These are phyloP conservation scores for Microbotryum saponariae DNA, from an alignment of 1,284 basidiomycete species.

Conservation along the genomic window DNA sequence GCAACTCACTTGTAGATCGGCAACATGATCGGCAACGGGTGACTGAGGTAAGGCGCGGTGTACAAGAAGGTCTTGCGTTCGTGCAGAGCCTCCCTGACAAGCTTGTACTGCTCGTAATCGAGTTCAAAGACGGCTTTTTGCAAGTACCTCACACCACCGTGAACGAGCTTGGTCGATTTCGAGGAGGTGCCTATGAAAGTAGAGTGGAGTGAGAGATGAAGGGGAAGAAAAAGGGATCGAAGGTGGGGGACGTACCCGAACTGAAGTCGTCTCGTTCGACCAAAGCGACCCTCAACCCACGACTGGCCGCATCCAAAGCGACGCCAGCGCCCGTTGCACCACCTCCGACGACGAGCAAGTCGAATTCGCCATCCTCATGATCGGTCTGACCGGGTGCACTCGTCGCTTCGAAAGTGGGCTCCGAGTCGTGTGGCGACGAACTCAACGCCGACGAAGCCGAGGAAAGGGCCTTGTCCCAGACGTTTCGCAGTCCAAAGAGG, in stretches of 20 bases:
- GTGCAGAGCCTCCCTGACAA: constrained; percentile 85
- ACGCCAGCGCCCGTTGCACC: constrained; percentile 93
- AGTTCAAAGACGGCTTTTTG: constrained; percentile 94
- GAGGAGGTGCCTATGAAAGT: constrained; percentile 69
- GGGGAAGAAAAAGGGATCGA: background rate
- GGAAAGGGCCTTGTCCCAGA: background rate
- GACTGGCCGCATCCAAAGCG: constrained; percentile 84
- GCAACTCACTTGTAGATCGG: constrained; percentile 70
- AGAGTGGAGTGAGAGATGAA: background rate
- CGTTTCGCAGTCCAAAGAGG: background rate
- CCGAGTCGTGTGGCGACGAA: background rate
- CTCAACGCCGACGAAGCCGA: background rate
- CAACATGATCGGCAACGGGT: constrained; percentile 89
- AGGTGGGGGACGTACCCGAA: constrained; percentile 52
- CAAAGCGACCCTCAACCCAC: constrained; percentile 84
- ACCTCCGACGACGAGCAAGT: constrained; percentile 77
- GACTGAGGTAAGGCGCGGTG: constrained; percentile 87
- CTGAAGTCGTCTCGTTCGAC: constrained; percentile 92
- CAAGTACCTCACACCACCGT: constrained; percentile 93
- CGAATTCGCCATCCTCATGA: constrained; percentile 50
- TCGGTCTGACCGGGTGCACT: background rate
- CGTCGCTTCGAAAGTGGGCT: background rate
- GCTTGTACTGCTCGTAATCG: constrained; percentile 74
- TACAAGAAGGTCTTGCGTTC: constrained; percentile 90
- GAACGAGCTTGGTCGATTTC: constrained; percentile 95